Base-by-base conservation (phyloP, 2,329 filamentous ascomycete species). In the Aureobasidium leucospermi region DNA sequence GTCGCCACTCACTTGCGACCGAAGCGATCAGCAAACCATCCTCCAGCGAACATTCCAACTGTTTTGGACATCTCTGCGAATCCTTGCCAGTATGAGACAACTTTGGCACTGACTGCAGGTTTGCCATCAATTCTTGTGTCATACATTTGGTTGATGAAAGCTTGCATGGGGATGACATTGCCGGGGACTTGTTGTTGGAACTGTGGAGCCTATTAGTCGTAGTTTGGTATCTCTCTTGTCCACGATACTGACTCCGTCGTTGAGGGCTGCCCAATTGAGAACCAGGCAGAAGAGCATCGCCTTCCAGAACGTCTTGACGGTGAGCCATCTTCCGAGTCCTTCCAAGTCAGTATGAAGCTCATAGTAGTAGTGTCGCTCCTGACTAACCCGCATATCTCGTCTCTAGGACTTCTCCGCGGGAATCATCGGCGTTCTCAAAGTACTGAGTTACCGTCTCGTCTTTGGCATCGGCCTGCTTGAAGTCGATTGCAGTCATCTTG, bases 51-150 rank as follows among this genome's bases (percentile, higher is more conserved):
- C 62, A 63, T 63, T 15, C 62, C 62, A 3, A 58, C 47, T 46
- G 61, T 63, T 52, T 63, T 63, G 4, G 62, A 62, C 62, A 62
- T 63, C 23, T 63, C 62, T 28, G 62, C 62, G 4, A 63, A 63
- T 2, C 62, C 62, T 32, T 63, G 62, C 62, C 62, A 63, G 47
- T 62, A 63, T 0, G 62, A 63, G 1, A 63, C 62, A 1, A 47
- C 49, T 0, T 51, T 47, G 13, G 60, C 62, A 16, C 57, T 60
- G 19, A 63, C 60, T 15, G 60, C 62, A 1, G 60, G 62, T 38
- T 55, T 38, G 10, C 62, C 62, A 31, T 63, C 58, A 11, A 62
- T 46, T 2, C 42, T 43, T 8, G 62, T 63, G 29, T 63, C 60
- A 32, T 61, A 47, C 62, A 63, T 63, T 16, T 63, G 60, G 4